Percentiles rank a stretch among this genome's conserved stretches.
These are phyloP conservation scores for Tubosaeta sp. DNA, from an alignment of 768 basidiomycete genomes.

Conservation along the genomic window DNA sequence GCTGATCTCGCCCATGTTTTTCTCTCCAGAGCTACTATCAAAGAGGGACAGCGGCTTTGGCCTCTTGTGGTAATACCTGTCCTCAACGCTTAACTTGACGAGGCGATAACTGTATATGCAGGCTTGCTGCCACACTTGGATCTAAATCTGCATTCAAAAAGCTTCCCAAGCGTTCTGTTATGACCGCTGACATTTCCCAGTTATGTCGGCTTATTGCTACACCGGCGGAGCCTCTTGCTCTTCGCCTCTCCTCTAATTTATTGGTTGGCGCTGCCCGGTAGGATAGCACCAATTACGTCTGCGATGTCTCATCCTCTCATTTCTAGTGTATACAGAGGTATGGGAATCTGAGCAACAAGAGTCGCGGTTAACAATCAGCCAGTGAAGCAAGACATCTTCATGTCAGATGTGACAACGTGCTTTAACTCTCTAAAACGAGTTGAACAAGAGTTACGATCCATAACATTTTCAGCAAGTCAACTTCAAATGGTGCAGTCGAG, in stretches of 20 bases:
- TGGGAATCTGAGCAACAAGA: background rate
- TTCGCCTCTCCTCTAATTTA: constrained; percentile 82
- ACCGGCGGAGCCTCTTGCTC: constrained; percentile 81
- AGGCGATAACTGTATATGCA: constrained; percentile 30
- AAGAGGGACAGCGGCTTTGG: constrained; percentile 86
- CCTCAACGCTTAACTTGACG: background rate
- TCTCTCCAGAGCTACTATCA: constrained; percentile 74
- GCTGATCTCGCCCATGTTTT: constrained; percentile 61
- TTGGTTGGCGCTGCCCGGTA: constrained; percentile 89
- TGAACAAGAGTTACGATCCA: constrained; percentile 57
- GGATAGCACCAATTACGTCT: constrained; percentile 14
- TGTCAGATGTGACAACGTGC: constrained; percentile 75
- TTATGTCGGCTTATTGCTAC: constrained; percentile 77
- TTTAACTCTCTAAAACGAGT: constrained; percentile 76
- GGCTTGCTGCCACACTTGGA: constrained; percentile 90
- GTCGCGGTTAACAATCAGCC: constrained; percentile 1
- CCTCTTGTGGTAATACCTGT: constrained; percentile 61
- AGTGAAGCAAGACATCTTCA: constrained; percentile 85
- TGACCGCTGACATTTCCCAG: constrained; percentile 77
- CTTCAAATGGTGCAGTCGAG: constrained; percentile 70
- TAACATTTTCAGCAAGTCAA: constrained; percentile 42
- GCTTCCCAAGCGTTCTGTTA: constrained; percentile 76
- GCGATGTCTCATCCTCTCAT: constrained; percentile 1
- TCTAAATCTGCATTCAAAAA: constrained; percentile 84
- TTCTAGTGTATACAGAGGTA: constrained; percentile 48